These are phyloP conservation scores for Penicillium chermesinum DNA, from an alignment of 495 filamentous ascomycete genomes.

Conservation along the genomic window DNA sequence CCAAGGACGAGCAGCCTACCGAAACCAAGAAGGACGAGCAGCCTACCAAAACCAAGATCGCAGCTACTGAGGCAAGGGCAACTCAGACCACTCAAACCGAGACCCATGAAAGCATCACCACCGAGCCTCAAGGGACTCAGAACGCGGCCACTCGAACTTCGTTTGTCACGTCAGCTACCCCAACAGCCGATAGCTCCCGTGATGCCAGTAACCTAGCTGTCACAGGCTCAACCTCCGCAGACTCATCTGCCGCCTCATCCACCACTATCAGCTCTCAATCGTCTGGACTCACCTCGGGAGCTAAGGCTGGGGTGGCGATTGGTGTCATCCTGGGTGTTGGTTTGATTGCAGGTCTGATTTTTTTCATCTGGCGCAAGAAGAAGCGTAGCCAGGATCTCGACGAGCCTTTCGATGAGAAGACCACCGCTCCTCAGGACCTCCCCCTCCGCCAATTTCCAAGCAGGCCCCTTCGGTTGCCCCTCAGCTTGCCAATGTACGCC, in stretches of 20 bases:
- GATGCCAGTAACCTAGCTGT: conserved; percentile 11
- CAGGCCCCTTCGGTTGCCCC: conserved; percentile 58
- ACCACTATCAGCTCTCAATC: conserved; percentile 10
- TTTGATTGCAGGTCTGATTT: conserved; percentile 52
- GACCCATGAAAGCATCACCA: conserved; percentile 3
- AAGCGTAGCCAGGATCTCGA: conserved; percentile 51
- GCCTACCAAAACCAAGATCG: conserved; percentile 4
- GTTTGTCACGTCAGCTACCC: conserved; percentile 20
- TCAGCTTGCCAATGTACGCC: conserved; percentile 70
- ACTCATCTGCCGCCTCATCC: conserved; percentile 13
- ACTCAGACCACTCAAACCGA: conserved; percentile 6
- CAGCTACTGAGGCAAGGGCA: conserved; percentile 7
- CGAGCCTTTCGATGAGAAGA: conserved; percentile 47
- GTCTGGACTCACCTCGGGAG: conserved; percentile 38
- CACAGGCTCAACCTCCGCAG: conserved; percentile 8
- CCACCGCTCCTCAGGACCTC: conserved; percentile 28
- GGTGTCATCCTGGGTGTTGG: conserved; percentile 65
- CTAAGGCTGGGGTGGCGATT: conserved; percentile 79
- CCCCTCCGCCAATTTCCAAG: conserved; percentile 30
- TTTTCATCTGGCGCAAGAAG: conserved; percentile 64
- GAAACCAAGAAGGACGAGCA: conserved; percentile 3
- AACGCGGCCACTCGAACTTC: neutral
- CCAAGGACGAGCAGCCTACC: neutral
- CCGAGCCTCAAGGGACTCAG: conserved; percentile 1
- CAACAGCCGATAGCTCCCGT: conserved; percentile 9